These are phyloP conservation scores for Trichoderma oligosporum DNA, from an alignment of 2,329 filamentous ascomycete genomes.

Conservation along the genomic window DNA sequence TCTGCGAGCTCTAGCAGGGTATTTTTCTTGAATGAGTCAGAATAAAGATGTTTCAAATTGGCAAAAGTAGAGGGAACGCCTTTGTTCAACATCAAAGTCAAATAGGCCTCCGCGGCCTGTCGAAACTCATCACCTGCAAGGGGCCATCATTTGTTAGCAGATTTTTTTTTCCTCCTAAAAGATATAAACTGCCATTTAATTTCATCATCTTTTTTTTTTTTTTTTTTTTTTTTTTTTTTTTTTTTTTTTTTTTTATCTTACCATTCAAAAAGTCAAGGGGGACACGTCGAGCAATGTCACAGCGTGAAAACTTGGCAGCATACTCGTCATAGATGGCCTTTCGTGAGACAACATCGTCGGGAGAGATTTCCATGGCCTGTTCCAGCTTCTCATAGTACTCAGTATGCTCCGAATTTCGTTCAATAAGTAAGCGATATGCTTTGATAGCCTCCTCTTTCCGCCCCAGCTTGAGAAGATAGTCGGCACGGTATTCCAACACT, in stretches of 20 bases:
- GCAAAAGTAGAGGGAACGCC: conserved; percentile 95
- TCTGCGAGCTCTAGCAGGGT: conserved; percentile 71
- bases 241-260: conserved; percentile 32
- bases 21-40: conserved; percentile 71
- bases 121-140: conserved; percentile 71
- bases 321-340: conserved; percentile 74
- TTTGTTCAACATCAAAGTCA: conserved; percentile 81
- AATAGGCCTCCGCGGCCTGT: conserved; percentile 70
- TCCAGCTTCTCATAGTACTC: conserved; percentile 80
- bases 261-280: conserved; percentile 85
- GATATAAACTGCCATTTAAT: too few relatives aligned
- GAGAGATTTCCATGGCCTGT: conserved; percentile 59
- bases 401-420: conserved; percentile 83
- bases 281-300: conserved; percentile 79
- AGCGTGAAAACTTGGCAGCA: conserved; percentile 73
- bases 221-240: not conserved
- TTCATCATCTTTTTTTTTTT: too few relatives aligned
- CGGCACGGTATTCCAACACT: conserved; percentile 78
- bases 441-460: conserved; percentile 75
- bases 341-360: conserved; percentile 57
- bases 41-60: conserved; percentile 91
- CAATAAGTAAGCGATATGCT: conserved; percentile 75
- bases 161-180: not conserved
- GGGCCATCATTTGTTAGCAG: conserved; percentile 23
- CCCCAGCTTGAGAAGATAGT: conserved; percentile 75